phyloP scores from a whole-genome alignment of 805 yeast species.

The Sugiyamaella lignohabitans region DNA sequence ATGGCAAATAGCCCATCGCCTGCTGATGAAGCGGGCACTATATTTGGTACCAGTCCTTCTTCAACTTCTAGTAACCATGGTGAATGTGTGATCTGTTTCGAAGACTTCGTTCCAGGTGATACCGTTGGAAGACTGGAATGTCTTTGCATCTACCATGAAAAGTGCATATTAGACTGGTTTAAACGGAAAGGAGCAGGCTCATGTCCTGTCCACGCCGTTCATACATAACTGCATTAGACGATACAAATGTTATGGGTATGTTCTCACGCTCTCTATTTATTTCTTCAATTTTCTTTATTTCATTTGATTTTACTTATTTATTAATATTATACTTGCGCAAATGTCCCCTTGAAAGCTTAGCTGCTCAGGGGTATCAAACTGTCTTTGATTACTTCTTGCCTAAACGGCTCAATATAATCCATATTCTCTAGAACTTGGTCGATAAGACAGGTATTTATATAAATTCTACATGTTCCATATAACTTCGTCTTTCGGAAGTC shows the following conservation, averaged over 20 bases:
- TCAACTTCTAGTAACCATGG: slow-evolving; percentile 26
- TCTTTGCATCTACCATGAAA: slow-evolving; percentile 86
- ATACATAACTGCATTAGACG: background rate
- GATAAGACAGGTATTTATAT: no score
- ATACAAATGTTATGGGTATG: background rate
- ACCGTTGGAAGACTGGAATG: slow-evolving; percentile 91
- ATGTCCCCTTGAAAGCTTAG: no score
- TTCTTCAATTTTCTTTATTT: background rate
- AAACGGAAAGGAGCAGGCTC: slow-evolving; percentile 75
- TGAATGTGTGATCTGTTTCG: slow-evolving; percentile 93
- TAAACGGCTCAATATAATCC: no score
- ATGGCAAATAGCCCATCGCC: slow-evolving; percentile 11
- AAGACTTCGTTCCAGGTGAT: slow-evolving; percentile 78
- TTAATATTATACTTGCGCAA: no score
- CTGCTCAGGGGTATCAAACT: no score
- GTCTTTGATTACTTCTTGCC: no score
- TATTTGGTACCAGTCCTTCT: background rate
- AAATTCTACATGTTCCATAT: no score
- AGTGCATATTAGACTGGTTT: slow-evolving; percentile 90
- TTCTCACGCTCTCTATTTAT: background rate
- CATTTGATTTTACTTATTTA: background rate
- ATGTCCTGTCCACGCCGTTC: slow-evolving; percentile 72
- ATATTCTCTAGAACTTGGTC: no score
- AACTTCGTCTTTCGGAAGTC: no score
- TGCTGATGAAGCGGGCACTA: background rate